Conservation (phyloP, 1,284 basidiomycete species). For the Cryptococcus sp. region DNA sequence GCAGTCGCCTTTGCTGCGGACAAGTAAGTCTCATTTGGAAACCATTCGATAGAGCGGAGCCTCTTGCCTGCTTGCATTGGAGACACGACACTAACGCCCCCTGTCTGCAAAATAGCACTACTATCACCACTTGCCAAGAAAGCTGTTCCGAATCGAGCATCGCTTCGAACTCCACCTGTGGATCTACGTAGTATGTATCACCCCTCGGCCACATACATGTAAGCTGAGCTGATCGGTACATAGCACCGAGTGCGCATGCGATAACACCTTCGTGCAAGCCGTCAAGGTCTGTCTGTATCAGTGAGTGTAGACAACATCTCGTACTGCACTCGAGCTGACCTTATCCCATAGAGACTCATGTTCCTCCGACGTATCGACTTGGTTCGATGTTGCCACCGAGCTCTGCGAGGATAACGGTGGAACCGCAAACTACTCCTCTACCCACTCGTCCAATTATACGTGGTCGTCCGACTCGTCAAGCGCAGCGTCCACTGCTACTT, state of each 20-base stretch:
- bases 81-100: too few species aligned
- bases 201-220: background rate
- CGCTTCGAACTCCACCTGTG: slow-evolving; percentile 1
- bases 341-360: background rate
- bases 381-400: slow-evolving; percentile 1
- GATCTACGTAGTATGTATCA: background rate
- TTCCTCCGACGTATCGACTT: slow-evolving; percentile 5
- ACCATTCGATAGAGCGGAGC: too few species aligned
- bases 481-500: background rate
- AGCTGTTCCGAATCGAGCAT: background rate
- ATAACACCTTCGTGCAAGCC: slow-evolving; percentile 3
- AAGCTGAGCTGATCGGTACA: too few species aligned
- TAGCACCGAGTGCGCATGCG: slow-evolving; percentile 4
- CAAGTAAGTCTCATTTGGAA: too few species aligned
- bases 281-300: slow-evolving; percentile 7
- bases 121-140: background rate
- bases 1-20: too few species aligned
- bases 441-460: slow-evolving; percentile 3
- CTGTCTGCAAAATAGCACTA: too few species aligned
- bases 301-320: background rate
- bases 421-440: slow-evolving; percentile 1
- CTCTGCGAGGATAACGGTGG: background rate
- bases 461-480: background rate
- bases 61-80: too few species aligned
- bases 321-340: background rate